phyloP scores from a whole-genome alignment of 1,284 basidiomycete species.

The Agroathelia rolfsii region DNA sequence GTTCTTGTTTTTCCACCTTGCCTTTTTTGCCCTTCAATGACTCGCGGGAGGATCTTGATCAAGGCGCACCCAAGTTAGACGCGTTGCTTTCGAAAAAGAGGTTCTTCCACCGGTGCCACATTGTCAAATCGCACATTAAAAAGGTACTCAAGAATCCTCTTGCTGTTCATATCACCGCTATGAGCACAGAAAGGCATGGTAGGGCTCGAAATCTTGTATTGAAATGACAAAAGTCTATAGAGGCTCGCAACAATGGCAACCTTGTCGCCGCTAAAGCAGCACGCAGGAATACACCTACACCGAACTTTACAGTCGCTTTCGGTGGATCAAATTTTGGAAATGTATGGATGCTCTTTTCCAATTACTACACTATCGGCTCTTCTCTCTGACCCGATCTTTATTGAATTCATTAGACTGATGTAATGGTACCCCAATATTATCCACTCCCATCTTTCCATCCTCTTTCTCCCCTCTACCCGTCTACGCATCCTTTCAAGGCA shows the following conservation, averaged over 20 bases:
- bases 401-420: no score
- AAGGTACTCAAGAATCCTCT: slow-evolving; percentile 32
- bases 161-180: slow-evolving; percentile 35
- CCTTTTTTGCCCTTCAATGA: slow-evolving; percentile 44
- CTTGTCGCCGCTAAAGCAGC: no score
- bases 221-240: slow-evolving; percentile 13
- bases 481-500: no score
- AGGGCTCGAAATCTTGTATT: slow-evolving; percentile 16
- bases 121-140: slow-evolving; percentile 28
- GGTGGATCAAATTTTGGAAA: no score
- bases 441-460: slow-evolving; percentile 19
- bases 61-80: slow-evolving; percentile 29
- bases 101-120: slow-evolving; percentile 34
- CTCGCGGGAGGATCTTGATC: slow-evolving; percentile 18
- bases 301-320: no score
- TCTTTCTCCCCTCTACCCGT: slow-evolving; percentile 4
- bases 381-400: no score
- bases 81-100: slow-evolving; percentile 33
- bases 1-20: slow-evolving; percentile 33
- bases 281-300: no score
- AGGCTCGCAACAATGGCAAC: slow-evolving; percentile 23
- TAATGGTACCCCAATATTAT: slow-evolving; percentile 21
- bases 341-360: no score
- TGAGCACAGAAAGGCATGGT: slow-evolving; percentile 20
- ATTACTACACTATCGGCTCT: no score